phyloP scores from a whole-genome alignment of 768 basidiomycete species.

The Mycena alexandri region DNA sequence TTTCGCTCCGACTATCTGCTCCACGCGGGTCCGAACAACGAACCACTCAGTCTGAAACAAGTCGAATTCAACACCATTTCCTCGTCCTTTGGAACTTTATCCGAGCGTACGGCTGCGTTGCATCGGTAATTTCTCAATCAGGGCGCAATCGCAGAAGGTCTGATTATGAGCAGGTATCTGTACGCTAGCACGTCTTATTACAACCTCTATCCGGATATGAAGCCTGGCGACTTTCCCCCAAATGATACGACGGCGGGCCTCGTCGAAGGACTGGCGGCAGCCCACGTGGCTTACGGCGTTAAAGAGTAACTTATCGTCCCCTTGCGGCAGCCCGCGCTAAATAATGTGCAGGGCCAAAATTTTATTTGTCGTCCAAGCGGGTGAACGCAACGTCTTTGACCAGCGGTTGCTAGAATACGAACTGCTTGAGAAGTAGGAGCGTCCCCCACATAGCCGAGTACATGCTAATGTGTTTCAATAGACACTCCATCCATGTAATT shows the following conservation, averaged over 20 bases:
- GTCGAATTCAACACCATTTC: constrained; percentile 99
- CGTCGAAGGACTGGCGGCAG: constrained; percentile 81
- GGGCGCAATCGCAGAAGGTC: neutral
- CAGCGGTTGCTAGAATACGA: constrained; percentile 92
- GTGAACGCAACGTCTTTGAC: constrained; percentile 95
- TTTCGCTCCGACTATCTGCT: constrained; percentile 96
- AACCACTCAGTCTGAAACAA: constrained; percentile 76
- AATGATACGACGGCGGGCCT: constrained; percentile 82
- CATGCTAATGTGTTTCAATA: constrained; percentile 44
- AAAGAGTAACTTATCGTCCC: constrained; percentile 54
- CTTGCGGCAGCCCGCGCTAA: neutral
- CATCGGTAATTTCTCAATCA: constrained; percentile 70
- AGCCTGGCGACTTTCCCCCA: constrained; percentile 69
- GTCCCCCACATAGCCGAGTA: neutral
- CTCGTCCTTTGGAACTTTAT: constrained; percentile 87
- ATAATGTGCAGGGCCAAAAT: constrained; percentile 59
- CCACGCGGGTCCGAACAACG: constrained; percentile 62
- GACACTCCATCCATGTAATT: constrained; percentile 80
- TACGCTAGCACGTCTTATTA: constrained; percentile 76
- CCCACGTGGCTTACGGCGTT: constrained; percentile 79
- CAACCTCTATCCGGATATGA: constrained; percentile 65
- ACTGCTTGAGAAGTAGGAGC: constrained; percentile 77
- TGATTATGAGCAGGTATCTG: constrained; percentile 68
- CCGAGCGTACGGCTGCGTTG: constrained; percentile 73
- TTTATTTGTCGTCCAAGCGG: constrained; percentile 90